A percentile compares a stretch with the other conserved stretches of the same genome.
Conservation (phyloP, 176 grass and related monocot species). For the Canna indica region DNA sequence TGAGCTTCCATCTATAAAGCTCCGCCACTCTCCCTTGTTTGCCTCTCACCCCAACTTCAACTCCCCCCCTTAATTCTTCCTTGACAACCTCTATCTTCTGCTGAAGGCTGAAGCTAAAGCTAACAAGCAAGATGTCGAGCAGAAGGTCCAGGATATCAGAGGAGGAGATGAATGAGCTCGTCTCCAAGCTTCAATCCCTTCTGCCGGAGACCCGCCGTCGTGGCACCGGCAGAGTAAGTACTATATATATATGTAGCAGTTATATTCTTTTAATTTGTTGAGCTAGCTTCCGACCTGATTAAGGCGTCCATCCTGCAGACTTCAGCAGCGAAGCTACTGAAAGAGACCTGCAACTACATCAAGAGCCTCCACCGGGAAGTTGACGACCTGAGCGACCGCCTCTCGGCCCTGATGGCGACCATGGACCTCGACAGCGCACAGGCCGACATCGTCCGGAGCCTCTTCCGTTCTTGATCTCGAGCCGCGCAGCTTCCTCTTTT, state of each 20-base stretch:
- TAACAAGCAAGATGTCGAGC: constrained; percentile 50
- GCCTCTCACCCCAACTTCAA: not conserved
- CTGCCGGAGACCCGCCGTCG: constrained; percentile 63
- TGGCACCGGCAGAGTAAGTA: constrained; percentile 41
- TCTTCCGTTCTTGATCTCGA: constrained; percentile 29
- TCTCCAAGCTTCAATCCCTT: constrained; percentile 75
- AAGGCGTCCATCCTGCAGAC: too few relatives aligned
- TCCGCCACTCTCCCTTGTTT: not conserved
- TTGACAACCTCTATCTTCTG: not conserved
- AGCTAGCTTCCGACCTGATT: too few relatives aligned
- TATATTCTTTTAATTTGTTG: too few relatives aligned
- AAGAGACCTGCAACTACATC: constrained; percentile 78
- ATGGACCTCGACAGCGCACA: constrained; percentile 47
- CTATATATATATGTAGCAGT: too few relatives aligned
- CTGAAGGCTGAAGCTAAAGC: too few relatives aligned
- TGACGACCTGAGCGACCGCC: constrained; percentile 56
- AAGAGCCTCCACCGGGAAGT: constrained; percentile 78
- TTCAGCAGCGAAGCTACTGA: constrained; percentile 53
- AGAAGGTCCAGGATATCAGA: constrained; percentile 62
- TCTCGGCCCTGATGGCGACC: constrained; percentile 53
- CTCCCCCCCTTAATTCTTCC: not conserved
- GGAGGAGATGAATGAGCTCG: constrained; percentile 90
- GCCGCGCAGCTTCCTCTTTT: too few relatives aligned
- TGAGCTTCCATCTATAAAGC: not conserved
- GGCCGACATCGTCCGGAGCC: constrained; percentile 60